phyloP scores from a whole-genome alignment of 2,329 filamentous ascomycete genomes.

The Alternaria brassicae region DNA sequence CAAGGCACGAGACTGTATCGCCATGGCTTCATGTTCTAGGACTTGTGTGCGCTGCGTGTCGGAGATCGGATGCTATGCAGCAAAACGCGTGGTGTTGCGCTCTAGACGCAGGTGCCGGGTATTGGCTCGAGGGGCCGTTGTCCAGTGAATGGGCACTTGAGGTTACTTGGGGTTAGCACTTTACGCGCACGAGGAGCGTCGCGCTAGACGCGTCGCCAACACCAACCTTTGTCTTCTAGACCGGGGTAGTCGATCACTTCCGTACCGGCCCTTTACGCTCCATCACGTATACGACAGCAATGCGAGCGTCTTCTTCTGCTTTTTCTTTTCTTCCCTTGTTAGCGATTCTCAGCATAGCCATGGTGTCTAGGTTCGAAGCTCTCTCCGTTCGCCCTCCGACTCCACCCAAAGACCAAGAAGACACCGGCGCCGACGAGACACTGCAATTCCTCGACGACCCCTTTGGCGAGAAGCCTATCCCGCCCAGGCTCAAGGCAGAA shows the following conservation, averaged over 20 bases:
- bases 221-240: slow-evolving; percentile 21
- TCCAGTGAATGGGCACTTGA: slow-evolving; percentile 20
- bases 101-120: background rate
- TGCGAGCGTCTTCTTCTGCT: slow-evolving; percentile 30
- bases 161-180: slow-evolving; percentile 16
- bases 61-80: background rate
- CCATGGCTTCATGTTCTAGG: no score
- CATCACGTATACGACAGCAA: slow-evolving; percentile 27
- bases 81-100: background rate
- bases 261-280: slow-evolving; percentile 17
- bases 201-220: slow-evolving; percentile 24
- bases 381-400: slow-evolving; percentile 63
- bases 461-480: slow-evolving; percentile 45
- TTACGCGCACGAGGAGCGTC: slow-evolving; percentile 23
- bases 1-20: no score
- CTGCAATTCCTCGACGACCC: slow-evolving; percentile 54
- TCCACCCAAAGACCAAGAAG: slow-evolving; percentile 59
- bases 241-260: slow-evolving; percentile 22
- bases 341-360: slow-evolving; percentile 47
- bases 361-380: slow-evolving; percentile 54
- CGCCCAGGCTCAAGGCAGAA: slow-evolving; percentile 29
- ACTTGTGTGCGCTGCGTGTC: background rate
- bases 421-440: slow-evolving; percentile 48
- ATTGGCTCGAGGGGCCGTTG: slow-evolving; percentile 14
- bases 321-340: slow-evolving; percentile 31